Base-by-base conservation (phyloP, 768 basidiomycete species). In the Imleria badia region DNA sequence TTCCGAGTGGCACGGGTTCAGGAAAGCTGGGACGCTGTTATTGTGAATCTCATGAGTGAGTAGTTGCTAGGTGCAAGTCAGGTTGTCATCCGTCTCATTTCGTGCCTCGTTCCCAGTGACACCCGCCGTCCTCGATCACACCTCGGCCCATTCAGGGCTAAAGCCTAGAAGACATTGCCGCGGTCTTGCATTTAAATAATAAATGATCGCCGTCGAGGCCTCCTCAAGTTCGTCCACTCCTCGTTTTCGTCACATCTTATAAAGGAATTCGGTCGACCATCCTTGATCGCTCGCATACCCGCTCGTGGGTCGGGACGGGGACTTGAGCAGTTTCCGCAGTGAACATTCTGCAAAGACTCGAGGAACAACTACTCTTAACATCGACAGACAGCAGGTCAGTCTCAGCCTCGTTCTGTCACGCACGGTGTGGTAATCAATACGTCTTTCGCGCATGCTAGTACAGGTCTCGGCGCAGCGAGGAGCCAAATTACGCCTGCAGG, bases 401-500 rank as follows among this genome's bases (percentile, higher is more conserved):
- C 39, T 45, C 10, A 19, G 9, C 31, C 17, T 43, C 29, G 1
- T 26, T 43, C 11, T 35, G 14, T 38, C 39, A 40, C 15, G 31
- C 39, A 34, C 14, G 13, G n/a, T 45, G 31, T 9, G 17, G 42
- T 51, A 23, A 44, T 48, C 13, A 49, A 42, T 40, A 40, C 44
- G 15, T 39, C 2, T 31, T 52, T 20, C 26, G 23, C 29, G 44
- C 51, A 15, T 46, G 48, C 30, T n/a, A 35, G 22, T 20, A 30
- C 52, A 46, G 51, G 35, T 45, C 22, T 52, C 45, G 26, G 45
- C 34, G 14, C 35, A 15, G 12, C 43, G 26, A 40, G 26, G 38
- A 52, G 33, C 33, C 22, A 48, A 35, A 20, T 54, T 43, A 49
- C 36, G 44, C 44, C 33, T 44, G 48, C 60, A 46, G 43, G 48